Base-by-base conservation (phyloP, 2,329 filamentous ascomycete species). In the Epichloe glyceriae region DNA sequence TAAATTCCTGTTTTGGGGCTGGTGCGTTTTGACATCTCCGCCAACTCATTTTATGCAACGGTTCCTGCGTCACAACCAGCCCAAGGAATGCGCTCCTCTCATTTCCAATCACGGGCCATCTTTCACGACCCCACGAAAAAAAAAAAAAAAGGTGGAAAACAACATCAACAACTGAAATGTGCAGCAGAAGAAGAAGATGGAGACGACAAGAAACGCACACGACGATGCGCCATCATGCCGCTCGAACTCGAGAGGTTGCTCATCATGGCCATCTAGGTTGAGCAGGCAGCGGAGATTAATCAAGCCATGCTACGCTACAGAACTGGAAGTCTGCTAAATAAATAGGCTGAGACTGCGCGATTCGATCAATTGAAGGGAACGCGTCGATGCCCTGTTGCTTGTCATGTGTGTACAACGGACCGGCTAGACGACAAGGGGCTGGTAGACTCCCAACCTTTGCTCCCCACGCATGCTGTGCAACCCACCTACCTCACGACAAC, bases 11-110 rank as follows among this genome's bases (percentile, higher is more conserved):
- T 30, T 30, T 43, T 49, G 49, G 49, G 50, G 19, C 41, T 43
- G 49, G 19, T 17, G 49, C 45, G 44, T 26, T 44, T 51, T 30
- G 43, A 43, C 48, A 38, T 35, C 48, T 51, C 47, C 52, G 49
- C 35, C 26, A 48, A 45, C 39, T 53, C 51, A 50, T 46, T 40
- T 45, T 35, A 45, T 47, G 48, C 47, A 48, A 40, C 39, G 11
- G 39, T 50, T 50, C 45, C 22, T 46, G 51, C 47, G 46, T 46
- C 47, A 44, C 20, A 34, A 35, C 34, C 22, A 19, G 30, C 37
- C 22, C 42, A 35, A 46, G 43, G 48, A 49, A 52, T 34, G 17
- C 33, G 20, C 34, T 39, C 34, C 41, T 35, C 22, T 44, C 33
- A 44, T 33, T 34, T 47, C 38, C 38, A 26, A 20, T 43, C 15